Evolutionary conservation across 257 asterid genomes (phyloP), one percentile per base, ranked within the genome.

Genomic region (Ophiorrhiza pumila): DNA sequence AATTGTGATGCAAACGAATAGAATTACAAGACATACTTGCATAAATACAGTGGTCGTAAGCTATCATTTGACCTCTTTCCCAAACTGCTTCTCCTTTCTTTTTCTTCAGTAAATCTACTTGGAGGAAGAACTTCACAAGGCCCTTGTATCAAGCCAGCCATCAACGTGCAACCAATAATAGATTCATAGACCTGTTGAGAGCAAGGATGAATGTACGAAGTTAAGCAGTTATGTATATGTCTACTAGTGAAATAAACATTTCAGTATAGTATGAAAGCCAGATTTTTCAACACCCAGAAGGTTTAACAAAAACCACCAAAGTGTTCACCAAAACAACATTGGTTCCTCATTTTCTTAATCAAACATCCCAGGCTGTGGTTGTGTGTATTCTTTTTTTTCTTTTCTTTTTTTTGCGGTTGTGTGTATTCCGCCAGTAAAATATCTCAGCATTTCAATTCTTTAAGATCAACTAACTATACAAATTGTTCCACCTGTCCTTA

Each of bases 61-160:
- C 72, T 75, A 71, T 79, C 86, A 69, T 70, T 80, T 60, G 34
- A 83, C 72, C 74, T 87, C 35, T 72, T 76, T 76, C 80, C 88
- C 55, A 69, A 70, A 65, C 41, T 87, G 75, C 74, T 61, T 85
- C 91, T 82, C 84, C 83, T 85, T 75, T 90, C 97, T 77, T 74
- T 87, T 80, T 89, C 99, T 82, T 89, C 89, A 41, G 83, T 71
- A 82, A 90, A 95, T 77, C 79, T 88, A 74, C 96, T 85, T 41
- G 94, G 91, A 77, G 94, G 85, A 68, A 92, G 96, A 80, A 95
- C 97, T 78, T 82, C 80, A 78, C 99, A 95, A 37, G 87, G 92
- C 72, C 96, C 85, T 68, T 87, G 88, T 76, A 95, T 89, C 73
- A 77, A 78, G 79, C 91, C 87, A 81, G 92, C 96, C 93, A 82